Base-by-base conservation (phyloP, 495 filamentous ascomycete genomes). In the Talaromyces nanjingensis region DNA sequence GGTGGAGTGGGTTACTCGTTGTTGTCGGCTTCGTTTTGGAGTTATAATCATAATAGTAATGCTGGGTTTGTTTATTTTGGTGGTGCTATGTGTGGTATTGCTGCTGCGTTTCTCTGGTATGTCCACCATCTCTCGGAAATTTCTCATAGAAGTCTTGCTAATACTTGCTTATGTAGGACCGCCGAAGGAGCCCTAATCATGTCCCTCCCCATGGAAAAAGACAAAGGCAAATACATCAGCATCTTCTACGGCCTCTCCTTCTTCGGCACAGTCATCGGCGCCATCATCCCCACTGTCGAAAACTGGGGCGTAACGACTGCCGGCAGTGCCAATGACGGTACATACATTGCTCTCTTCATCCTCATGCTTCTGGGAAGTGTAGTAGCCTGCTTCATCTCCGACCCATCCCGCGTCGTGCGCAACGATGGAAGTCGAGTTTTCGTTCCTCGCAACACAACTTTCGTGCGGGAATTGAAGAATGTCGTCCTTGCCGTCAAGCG, bases 301-400 rank as follows among this genome's bases (percentile, higher is more conserved):
- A 66, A 64, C 16, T 66, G 65, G 65, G 65, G 61, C 1, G 45
- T 64, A 59, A 71, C 58, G 29, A 66, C 65, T 1, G 65, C 65
- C 8, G 65, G 61, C 8, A 66, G 65, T 59, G 65, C 63, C 24
- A 66, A 66, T 16, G 65, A 66, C 20, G 59, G 61, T 31, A 66
- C 65, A 20, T 66, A 66, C n/a, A 66, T 66, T 55, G 65, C 65
- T n/a, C 62, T 66, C 1, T 66, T 66, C 42, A 58, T 66, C 9
- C 45, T 66, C 24, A 66, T 66, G 65, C 22, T 66, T 0, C 52
- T 64, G 27, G 65, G 65, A 16, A 66, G 65, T 42, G 62, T 66
- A 18, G 65, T 66, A 4, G 65, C 65, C 53, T 64, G 65, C 56
- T 54, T 45, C 20, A 63, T 66, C 18, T 66, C 65, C 25, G 47